Base-by-base conservation (phyloP, 2,329 filamentous ascomycete species). In the Pseudogymnoascus sp. region DNA sequence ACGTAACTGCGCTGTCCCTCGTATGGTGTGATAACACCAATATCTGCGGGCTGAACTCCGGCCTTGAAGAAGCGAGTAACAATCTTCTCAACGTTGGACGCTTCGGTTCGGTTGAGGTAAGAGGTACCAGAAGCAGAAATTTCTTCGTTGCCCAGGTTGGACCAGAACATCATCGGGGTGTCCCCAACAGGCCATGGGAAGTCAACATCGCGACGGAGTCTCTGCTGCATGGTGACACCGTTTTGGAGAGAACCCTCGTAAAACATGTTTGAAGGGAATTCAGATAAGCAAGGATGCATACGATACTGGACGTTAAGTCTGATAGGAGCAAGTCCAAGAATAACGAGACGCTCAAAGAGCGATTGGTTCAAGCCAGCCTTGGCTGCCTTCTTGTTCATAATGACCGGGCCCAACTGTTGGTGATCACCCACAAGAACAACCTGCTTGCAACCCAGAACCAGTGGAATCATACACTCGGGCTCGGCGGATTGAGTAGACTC, bases 91-190 rank as follows among this genome's bases (percentile, higher is more conserved):
- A 99, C 94, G 67, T 97, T 97, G 55, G 92, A 90, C 3, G 94
- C 92, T 75, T 99, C 94, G 1, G 94, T 97, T 55, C 94, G 90
- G 76, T 99, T 99, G 68, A 99, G 87, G 72, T 99, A 99, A 2
- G 93, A 97, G 2, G 94, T 99, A 71, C 94, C 94, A 27, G 92
- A 97, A 1, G 94, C 94, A 5, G 93, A 97, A 59, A 99, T 99
- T 75, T 99, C 94, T 75, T 99, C 94, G 64, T 95, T 96, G 64
- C 94, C 94, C 62, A 97, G 80, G 73, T 99, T 99, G 27, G 92
- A 96, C 94, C 94, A 99, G 79, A 99, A 99, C 94, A 97, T 97
- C 94, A 99, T 99, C 2, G 94, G 94, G 68, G 87, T 91, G 73
- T 97, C 93, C 17, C 81, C 85, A 31, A 96, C 91, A 2, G 94